Percentiles rank a stretch among this genome's conserved stretches.
phyloP scores from a whole-genome alignment of 2,329 filamentous ascomycete genomes.

The Thelonectria rubi region DNA sequence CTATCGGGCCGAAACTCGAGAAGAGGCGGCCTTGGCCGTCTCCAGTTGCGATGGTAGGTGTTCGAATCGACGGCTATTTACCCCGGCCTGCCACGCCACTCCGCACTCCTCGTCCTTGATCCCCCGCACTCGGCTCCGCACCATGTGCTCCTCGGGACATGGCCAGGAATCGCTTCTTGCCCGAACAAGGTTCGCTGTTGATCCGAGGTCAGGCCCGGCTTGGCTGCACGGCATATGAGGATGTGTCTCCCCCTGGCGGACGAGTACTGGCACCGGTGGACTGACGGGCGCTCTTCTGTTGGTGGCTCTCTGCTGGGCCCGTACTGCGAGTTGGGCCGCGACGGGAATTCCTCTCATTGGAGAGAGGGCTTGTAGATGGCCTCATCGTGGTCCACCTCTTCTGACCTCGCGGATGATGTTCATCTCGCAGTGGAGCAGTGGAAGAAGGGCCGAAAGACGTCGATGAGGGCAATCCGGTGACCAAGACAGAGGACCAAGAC shows the following conservation, averaged over 20 bases:
- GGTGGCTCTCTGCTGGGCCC: not conserved
- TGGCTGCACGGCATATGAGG: not conserved
- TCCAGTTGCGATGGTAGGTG: not conserved
- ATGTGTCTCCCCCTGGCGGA: too few species aligned
- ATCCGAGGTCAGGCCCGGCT: not conserved
- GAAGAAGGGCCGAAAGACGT: not conserved
- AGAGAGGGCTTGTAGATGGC: not conserved
- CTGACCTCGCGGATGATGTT: not conserved
- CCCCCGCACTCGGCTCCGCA: conserved; percentile 1
- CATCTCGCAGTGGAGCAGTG: not conserved
- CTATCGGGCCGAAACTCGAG: not conserved
- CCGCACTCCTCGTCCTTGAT: not conserved
- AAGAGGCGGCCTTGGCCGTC: not conserved
- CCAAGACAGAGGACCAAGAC: not conserved
- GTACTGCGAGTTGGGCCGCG: not conserved
- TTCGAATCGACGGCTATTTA: not conserved
- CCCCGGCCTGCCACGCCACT: conserved; percentile 1
- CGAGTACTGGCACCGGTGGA: not conserved
- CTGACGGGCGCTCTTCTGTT: not conserved
- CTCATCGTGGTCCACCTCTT: not conserved
- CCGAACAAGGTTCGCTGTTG: not conserved
- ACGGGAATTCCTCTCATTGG: not conserved
- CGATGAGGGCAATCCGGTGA: not conserved
- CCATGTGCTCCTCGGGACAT: not conserved
- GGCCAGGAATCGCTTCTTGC: not conserved